Percentiles rank a stretch among this genome's conserved stretches.
phyloP scores from a whole-genome alignment of 2,329 filamentous ascomycete species.

The Alternaria novae-zelandiae region DNA sequence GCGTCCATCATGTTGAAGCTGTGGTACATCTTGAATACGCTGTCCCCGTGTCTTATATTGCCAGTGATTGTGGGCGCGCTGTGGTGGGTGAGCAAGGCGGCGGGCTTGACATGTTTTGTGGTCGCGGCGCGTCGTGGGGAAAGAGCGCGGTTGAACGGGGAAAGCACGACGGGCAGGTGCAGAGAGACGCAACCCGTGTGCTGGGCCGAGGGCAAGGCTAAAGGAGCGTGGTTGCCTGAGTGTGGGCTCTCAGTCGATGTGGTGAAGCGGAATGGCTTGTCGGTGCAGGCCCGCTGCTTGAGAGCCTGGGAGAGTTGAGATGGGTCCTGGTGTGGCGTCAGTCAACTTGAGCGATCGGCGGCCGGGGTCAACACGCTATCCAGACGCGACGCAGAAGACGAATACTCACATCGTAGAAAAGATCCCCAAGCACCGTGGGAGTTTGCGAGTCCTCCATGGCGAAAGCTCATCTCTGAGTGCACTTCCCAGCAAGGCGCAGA shows the following conservation, averaged over 20 bases:
- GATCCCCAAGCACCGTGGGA: slow-evolving; percentile 34
- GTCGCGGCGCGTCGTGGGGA: slow-evolving; percentile 38
- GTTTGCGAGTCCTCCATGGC: slow-evolving; percentile 43
- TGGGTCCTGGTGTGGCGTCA: slow-evolving; percentile 40
- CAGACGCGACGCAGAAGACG: slow-evolving; percentile 17
- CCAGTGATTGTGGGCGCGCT: slow-evolving; percentile 40
- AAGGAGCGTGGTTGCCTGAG: slow-evolving; percentile 14
- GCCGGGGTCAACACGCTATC: slow-evolving; percentile 32
- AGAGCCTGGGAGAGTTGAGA: slow-evolving; percentile 47
- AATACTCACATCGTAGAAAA: slow-evolving; percentile 44
- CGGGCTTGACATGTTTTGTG: slow-evolving; percentile 39
- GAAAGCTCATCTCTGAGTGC: slow-evolving; percentile 12
- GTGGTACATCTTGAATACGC: slow-evolving; percentile 34
- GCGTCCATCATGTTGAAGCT: slow-evolving; percentile 50
- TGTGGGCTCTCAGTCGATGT: slow-evolving; percentile 28
- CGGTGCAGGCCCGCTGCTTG: slow-evolving; percentile 40
- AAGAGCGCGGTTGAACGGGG: slow-evolving; percentile 18
- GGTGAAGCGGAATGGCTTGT: slow-evolving; percentile 30
- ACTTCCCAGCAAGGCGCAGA: slow-evolving; percentile 20
- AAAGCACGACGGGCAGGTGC: slow-evolving; percentile 20
- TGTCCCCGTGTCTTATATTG: slow-evolving; percentile 23
- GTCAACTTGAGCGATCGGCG: slow-evolving; percentile 32
- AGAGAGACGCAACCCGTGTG: slow-evolving; percentile 9
- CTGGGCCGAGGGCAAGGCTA: slow-evolving; percentile 12
- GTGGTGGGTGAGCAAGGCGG: slow-evolving; percentile 34